A percentile compares a stretch with the other conserved stretches of the same genome.
Conservation (phyloP, 2,329 filamentous ascomycete species). For the Pseudogymnoascus sp. region DNA sequence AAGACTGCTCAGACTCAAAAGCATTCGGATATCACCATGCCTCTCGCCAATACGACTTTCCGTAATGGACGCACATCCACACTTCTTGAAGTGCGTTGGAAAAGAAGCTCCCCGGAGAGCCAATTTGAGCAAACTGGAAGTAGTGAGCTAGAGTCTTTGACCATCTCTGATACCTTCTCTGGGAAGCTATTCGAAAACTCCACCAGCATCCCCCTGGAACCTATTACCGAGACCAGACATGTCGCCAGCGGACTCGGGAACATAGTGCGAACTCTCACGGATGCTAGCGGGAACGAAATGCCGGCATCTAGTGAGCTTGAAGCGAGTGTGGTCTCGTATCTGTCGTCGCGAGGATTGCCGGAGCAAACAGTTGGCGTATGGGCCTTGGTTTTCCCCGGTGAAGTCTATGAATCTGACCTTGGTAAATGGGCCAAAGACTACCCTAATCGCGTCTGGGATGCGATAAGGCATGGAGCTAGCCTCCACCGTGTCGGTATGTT, state of each 20-base stretch:
- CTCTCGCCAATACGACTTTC: constrained; percentile 73
- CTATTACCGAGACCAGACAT: constrained; percentile 29
- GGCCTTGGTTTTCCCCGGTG: constrained; percentile 59
- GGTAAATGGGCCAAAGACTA: constrained; percentile 1
- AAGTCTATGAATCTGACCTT: constrained; percentile 13
- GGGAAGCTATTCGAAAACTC: not conserved
- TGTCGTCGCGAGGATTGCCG: constrained; percentile 33
- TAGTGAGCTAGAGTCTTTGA: not conserved
- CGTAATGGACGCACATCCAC: constrained; percentile 60
- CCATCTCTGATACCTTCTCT: not conserved
- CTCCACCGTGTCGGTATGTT: constrained; percentile 26
- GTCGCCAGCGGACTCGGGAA: constrained; percentile 68
- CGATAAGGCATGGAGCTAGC: constrained; percentile 12
- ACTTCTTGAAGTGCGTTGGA: constrained; percentile 42
- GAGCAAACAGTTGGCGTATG: constrained; percentile 55
- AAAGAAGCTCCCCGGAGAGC: constrained; percentile 16
- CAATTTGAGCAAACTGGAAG: not conserved
- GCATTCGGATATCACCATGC: constrained; percentile 44
- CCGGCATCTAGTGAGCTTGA: constrained; percentile 71
- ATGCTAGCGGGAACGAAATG: constrained; percentile 34
- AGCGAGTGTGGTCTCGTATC: constrained; percentile 51
- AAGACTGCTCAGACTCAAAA: not conserved
- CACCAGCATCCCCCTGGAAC: not conserved
- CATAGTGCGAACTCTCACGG: constrained; percentile 55
- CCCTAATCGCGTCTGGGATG: not conserved